Base-by-base conservation (phyloP, 2,329 filamentous ascomycete genomes). In the Penicillium sp. region DNA sequence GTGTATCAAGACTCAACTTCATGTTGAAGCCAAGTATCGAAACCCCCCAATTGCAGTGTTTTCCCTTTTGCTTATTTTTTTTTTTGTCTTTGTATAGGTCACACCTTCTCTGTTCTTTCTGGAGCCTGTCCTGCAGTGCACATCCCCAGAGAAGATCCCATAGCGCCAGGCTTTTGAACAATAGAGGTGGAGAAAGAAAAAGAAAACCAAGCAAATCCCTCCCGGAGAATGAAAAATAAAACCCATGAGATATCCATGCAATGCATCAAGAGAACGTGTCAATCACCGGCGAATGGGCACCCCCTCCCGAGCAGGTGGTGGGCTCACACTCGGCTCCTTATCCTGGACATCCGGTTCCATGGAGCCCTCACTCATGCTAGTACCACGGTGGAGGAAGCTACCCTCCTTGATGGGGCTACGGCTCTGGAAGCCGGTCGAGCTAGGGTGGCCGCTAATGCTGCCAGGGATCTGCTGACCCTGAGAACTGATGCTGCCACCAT, bases 381-480 rank as follows among this genome's bases (percentile, higher is more conserved):
- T 91, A 77, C 92, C 90, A 62, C 90, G 85, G 73, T 96, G 87
- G 71, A 96, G 80, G 73, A 91, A 91, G 78, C 90, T 96, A 75
- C 86, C 87, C 80, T 97, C 93, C 80, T 96, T 97, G 68, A 95
- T 86, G 1, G 93, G 93, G 73, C 90, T 95, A 61, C 90, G 88
- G 60, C 85, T 84, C 65, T 87, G 84, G 61, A 74, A 74, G 7
- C 75, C 73, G 43, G 76, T 63, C 9, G 73, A 74, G 44, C 70
- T 71, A 2, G 73, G 73, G 51, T 76, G 73, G 27, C 71, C 71
- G 55, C 74, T 76, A 54, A 73, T 74, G 66, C 76, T 80, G 52
- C 78, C 75, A 58, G 74, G 70, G 46, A 75, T 71, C 59, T 77
- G 74, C 59, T 78, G 76, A 59, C 67, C 74, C 52, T 74, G 72